Base-by-base conservation (phyloP, 2,329 filamentous ascomycete genomes). In the Diaporthe amygdali region DNA sequence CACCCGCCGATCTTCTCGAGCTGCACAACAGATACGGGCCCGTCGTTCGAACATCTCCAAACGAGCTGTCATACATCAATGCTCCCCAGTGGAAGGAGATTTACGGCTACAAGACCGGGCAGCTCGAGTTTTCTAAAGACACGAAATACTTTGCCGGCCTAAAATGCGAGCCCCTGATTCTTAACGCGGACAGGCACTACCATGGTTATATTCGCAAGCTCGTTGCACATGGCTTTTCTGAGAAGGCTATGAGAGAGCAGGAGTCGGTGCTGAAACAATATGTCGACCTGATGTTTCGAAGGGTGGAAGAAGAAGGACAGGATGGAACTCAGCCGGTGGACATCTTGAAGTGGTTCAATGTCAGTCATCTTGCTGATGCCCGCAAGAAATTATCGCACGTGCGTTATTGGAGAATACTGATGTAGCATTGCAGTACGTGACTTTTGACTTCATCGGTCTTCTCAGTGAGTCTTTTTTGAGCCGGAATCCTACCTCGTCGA, bases 1-100 rank as follows among this genome's bases (percentile, higher is more conserved):
- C 74, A 32, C 71, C 74, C 12, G 34, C 47, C 41, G 74, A 72
- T 59, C 47, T 76, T 34, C 46, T 54, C 2, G 66, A 64, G 14
- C 47, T 71, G n/a, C 70, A 71, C 30, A 39, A 71, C 17, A 63
- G 61, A 22, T 64, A 70, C 37, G 68, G 68, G 5, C 52, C 25
- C 22, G 68, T 70, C 5, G 56, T 70, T 0, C 46, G 68, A 8
- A 27, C 54, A 9, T 44, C 56, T n/a, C 56, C 68, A 1, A 30
- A 44, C 22, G 68, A 56, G 20, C 22, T 70, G 5, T 66, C 56
- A 32, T 70, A 66, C 25, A 66, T 54, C 32, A 61, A 66, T 22
- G 56, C 68, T 41, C 59, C 61, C 12, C 64, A 55, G 9, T 68
- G 64, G 70, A 71, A 55, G 25, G 70, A 71, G 27, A 64, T 69